Base-by-base conservation (phyloP, 495 filamentous ascomycete species). In the Aspergillus sclerotiicarbonarius region DNA sequence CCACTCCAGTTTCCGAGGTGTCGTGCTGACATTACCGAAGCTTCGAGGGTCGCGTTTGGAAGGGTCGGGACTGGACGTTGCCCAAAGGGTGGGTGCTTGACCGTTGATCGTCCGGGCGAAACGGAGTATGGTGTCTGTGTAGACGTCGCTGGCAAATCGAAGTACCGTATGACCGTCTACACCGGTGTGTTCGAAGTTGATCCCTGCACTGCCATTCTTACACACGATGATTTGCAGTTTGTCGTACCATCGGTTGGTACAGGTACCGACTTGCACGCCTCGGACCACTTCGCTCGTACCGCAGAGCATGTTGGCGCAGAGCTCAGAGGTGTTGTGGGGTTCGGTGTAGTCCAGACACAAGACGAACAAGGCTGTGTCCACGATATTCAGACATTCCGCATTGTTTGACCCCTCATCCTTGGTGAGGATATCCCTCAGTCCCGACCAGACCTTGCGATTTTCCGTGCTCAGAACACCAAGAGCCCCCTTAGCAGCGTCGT, bases 161-260 rank as follows among this genome's bases (percentile, higher is more conserved):
- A 98, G 80, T 5, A 98, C 95, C 2, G 94, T 98, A 67, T 98
- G 94, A 13, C 94, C 94, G 68, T 98, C 94, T 6, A 98, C 94
- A 62, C 95, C 95, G 0, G 94, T 98, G 69, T 98, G 94, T 69
- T 98, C 94, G 61, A 98, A 97, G 72, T 98, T 98, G 84, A 98
- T 98, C 29, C 94, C 94, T 0, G 94, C 94, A 59, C 89, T 94
- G 9, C 94, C 94, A 74, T 97, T 98, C 77, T 96, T 95, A 81
- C 95, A 98, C 39, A 98, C 94, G 54, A 98, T 98, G 59, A 98
- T 98, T 69, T 98, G 94, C 25, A 98, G 82, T 73, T 98, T 98
- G 72, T 98, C 94, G 66, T 98, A 98, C 94, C 94, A 98, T 53
- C 94, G 82, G 70, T 98, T 98, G 13, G 93, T 96, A 73, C 94